Base-by-base conservation (phyloP, 768 basidiomycete genomes). In the Trametes cinnabarina region DNA sequence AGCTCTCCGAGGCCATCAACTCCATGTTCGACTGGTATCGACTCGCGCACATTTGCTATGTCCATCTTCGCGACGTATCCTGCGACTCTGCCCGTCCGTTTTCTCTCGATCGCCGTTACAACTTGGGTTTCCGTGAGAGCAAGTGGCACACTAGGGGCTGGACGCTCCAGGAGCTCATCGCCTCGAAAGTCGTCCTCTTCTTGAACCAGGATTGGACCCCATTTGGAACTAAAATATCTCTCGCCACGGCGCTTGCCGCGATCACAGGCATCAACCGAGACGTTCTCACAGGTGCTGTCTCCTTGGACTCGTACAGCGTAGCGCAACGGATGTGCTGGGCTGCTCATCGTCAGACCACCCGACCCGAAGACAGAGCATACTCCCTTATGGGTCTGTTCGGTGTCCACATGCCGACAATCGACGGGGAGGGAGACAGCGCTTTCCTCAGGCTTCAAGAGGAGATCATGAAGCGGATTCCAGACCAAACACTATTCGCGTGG, bases 1-100 rank as follows among this genome's bases (percentile, higher is more conserved):
- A 57, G 55, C 55, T 57, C 28, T 50, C 55, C 6, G 55, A 57
- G 48, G 47, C 55, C 30, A 43, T 57, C 41, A 50, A 57, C 30
- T 50, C 55, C 12, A 57, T 50, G 47, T 50, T 34, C 20, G 17
- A 34, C 19, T 57, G 56, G 56, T 57, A 57, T 26, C 42, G 41
- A 3, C 34, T 9, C 10, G 47, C 56, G 8, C 26, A 42, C n/a
- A 39, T 58, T 2, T 58, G 51, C 30, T 52, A 41, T 17, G 57
- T 43, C 20, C 42, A 40, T 26, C 46, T 58, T 7, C 19, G 30
- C 4, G 57, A 58, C 51, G 57, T 58, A n/a, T n/a, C n/a, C n/a
- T n/a, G n/a, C n/a, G n/a, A n/a, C n/a, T n/a, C n/a, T n/a, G n/a
- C n/a, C n/a, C n/a, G n/a, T n/a, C n/a, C n/a, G n/a, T n/a, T n/a